These are phyloP conservation scores for Diaporthe sp. DNA, from an alignment of 2,329 filamentous ascomycete species.

Conservation along the genomic window DNA sequence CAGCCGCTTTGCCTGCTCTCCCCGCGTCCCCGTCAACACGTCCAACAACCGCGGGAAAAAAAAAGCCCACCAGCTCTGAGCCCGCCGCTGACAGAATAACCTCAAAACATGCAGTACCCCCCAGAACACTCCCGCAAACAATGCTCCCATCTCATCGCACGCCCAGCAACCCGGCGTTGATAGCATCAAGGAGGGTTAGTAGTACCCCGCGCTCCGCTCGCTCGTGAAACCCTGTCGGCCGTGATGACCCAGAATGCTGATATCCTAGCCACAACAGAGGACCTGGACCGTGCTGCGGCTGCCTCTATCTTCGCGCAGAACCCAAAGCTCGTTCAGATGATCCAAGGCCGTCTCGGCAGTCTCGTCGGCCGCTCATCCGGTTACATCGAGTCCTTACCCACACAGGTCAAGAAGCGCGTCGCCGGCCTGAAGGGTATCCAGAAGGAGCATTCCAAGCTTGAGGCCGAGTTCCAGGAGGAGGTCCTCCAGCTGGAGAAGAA, in stretches of 20 bases:
- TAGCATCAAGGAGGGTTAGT: constrained; percentile 97
- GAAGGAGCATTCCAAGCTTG: constrained; percentile 98
- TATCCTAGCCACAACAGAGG: constrained; percentile 72
- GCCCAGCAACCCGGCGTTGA: constrained; percentile 94
- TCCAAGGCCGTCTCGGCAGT: constrained; percentile 93
- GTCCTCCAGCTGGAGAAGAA: constrained; percentile 99
- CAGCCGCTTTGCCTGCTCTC: constrained; percentile 27
- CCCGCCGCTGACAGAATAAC: constrained; percentile 42
- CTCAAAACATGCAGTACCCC: constrained; percentile 79
- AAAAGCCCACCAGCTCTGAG: constrained; percentile 13
- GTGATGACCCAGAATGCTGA: constrained; percentile 21
- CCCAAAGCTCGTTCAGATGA: constrained; percentile 95
- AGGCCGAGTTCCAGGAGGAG: constrained; percentile 98
- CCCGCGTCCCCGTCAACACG: constrained; percentile 30
- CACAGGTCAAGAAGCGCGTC: constrained; percentile 91
- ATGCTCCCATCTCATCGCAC: constrained; percentile 97
- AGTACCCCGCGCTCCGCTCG: constrained; percentile 49
- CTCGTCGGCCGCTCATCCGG: constrained; percentile 96
- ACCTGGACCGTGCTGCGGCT: constrained; percentile 87
- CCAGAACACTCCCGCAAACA: constrained; percentile 96
- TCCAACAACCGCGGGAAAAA: constrained; percentile 37
- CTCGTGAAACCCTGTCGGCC: constrained; percentile 15
- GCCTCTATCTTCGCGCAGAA: constrained; percentile 96
- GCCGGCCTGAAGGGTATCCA: constrained; percentile 97
- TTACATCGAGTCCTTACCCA: constrained; percentile 96